A percentile compares a stretch with the other conserved stretches of the same genome.
These are phyloP conservation scores for Beauveria sp. DNA, from an alignment of 2,329 filamentous ascomycete genomes.

Conservation along the genomic window DNA sequence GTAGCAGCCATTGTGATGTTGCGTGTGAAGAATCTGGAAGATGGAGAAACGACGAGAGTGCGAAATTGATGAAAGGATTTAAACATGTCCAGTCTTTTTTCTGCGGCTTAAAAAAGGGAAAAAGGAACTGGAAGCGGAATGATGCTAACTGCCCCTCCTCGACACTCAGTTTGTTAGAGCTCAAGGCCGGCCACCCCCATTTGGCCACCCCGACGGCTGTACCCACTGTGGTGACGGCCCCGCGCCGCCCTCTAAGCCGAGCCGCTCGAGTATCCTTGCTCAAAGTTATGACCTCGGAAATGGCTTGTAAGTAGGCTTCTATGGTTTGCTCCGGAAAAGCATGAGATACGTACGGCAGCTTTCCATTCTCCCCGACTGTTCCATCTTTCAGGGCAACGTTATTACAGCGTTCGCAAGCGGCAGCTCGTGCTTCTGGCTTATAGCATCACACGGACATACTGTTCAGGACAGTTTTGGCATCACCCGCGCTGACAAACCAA, in stretches of 20 bases:
- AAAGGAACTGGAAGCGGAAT: background rate
- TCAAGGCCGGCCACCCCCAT: background rate
- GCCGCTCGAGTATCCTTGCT: background rate
- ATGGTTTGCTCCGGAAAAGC: too few relatives aligned
- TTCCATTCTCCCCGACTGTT: too few relatives aligned
- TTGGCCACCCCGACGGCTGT: background rate
- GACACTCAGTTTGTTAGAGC: background rate
- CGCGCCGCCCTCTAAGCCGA: slow-evolving; percentile 2
- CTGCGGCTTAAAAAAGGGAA: background rate
- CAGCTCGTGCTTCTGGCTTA: too few relatives aligned
- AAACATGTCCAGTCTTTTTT: background rate
- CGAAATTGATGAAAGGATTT: background rate
- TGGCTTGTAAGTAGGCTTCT: too few relatives aligned
- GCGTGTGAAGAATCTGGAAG: background rate
- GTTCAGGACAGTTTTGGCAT: too few relatives aligned
- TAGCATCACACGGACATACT: too few relatives aligned
- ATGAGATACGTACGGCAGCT: too few relatives aligned
- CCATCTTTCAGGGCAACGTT: too few relatives aligned
- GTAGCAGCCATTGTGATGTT: slow-evolving; percentile 10
- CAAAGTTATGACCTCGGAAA: too few relatives aligned
- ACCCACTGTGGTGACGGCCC: background rate
- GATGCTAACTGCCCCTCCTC: background rate
- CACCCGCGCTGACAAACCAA: too few relatives aligned
- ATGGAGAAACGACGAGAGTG: background rate
- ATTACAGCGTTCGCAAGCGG: too few relatives aligned